Evolutionary conservation across 176 grass and related monocot species (phyloP).

Genomic region (Otatea glauca): DNA sequence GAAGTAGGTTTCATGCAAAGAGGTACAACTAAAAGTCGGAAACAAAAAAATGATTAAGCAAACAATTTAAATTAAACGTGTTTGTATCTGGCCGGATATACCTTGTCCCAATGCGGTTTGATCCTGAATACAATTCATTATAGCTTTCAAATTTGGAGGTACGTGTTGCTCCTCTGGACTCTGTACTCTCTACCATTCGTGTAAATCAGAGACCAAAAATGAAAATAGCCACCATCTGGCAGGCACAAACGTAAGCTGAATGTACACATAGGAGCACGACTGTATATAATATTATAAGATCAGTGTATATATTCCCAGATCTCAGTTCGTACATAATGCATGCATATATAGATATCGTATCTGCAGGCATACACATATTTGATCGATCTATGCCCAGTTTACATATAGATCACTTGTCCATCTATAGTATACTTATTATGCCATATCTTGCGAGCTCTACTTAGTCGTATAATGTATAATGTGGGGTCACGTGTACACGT

Average conservation of each 20-base stretch:
- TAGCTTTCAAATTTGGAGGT: no score
- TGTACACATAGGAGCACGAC: background rate
- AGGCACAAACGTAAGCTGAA: background rate
- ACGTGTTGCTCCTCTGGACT: no score
- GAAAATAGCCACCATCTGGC: background rate
- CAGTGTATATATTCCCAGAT: background rate
- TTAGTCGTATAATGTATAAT: background rate
- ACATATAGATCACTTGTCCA: background rate
- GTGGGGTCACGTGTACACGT: background rate
- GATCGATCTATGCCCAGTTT: background rate
- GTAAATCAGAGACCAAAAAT: no score
- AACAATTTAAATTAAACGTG: no score
- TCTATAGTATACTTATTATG: background rate
- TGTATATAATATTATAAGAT: background rate
- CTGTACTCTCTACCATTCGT: no score
- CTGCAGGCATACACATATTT: background rate
- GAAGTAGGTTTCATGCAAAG: no score
- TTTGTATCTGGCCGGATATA: no score
- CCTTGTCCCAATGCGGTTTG: no score
- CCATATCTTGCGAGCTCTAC: background rate
- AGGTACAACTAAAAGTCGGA: no score
- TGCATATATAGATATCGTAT: background rate
- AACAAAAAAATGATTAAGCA: no score
- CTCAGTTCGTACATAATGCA: background rate
- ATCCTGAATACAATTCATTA: no score